Conservation (phyloP, 257 asterid genomes). For the Gynochthodes officinalis region DNA sequence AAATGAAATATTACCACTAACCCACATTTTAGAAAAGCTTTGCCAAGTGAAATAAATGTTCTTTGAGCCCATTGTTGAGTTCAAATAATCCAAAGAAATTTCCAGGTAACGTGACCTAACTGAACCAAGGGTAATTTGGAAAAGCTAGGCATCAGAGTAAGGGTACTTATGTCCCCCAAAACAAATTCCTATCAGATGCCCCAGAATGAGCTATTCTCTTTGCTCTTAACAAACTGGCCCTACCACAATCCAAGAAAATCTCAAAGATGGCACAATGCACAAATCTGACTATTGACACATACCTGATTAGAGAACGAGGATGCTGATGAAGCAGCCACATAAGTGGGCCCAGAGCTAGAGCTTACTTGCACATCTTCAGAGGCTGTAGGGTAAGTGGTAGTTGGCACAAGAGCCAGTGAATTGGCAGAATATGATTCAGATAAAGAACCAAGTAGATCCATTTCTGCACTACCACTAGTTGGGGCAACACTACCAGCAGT, state of each 20-base stretch:
- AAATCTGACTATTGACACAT: background rate
- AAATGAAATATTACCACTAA: background rate
- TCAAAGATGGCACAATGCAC: background rate
- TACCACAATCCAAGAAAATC: conserved; percentile 7
- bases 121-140: background rate
- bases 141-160: background rate
- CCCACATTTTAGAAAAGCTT: background rate
- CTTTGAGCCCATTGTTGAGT: background rate
- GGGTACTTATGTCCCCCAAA: background rate
- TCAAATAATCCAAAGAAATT: background rate
- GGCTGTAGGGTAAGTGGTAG: conserved; percentile 31
- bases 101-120: background rate
- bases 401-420: conserved; percentile 71
- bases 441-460: conserved; percentile 75
- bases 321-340: conserved; percentile 40
- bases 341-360: conserved; percentile 41
- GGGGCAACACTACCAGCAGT: conserved; percentile 25
- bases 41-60: background rate
- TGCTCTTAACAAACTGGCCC: background rate
- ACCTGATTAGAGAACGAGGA: conserved; percentile 57
- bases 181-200: background rate
- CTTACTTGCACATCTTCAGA: conserved; percentile 46
- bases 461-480: conserved; percentile 41
- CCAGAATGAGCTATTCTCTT: background rate
- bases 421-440: conserved; percentile 58